Evolutionary conservation across 1,284 basidiomycete genomes (phyloP).

Genomic region (Lignosus rhinocerotis): DNA sequence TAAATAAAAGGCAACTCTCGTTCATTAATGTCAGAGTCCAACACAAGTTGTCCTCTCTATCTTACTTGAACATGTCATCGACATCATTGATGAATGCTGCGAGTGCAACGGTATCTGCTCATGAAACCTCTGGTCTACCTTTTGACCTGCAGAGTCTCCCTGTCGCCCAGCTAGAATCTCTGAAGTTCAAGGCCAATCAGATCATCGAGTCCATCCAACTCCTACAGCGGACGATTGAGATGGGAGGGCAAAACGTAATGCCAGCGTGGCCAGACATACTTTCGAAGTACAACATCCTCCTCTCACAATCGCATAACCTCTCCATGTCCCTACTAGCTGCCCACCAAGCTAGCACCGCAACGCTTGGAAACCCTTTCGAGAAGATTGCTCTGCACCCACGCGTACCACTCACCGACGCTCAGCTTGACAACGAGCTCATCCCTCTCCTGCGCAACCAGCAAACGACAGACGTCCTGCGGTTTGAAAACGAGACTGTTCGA

Average conservation of each 20-base stretch:
- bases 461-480: conserved; percentile 66
- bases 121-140: conserved; percentile 9
- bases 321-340: conserved; percentile 55
- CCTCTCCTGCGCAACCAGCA: conserved; percentile 75
- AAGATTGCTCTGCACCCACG: conserved; percentile 66
- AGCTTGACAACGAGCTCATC: conserved; percentile 70
- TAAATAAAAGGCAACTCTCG: too few species aligned
- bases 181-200: conserved; percentile 71
- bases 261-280: conserved; percentile 80
- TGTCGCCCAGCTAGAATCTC: conserved; percentile 64
- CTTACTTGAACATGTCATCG: too few species aligned
- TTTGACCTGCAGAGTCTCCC: conserved; percentile 30
- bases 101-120: background rate
- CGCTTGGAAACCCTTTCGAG: conserved; percentile 50
- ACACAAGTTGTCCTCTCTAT: too few species aligned
- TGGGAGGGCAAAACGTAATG: conserved; percentile 53
- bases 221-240: conserved; percentile 63
- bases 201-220: conserved; percentile 73
- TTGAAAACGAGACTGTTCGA: conserved; percentile 69
- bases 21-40: too few species aligned
- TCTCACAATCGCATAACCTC: conserved; percentile 77
- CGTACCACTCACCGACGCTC: conserved; percentile 54
- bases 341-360: conserved; percentile 24
- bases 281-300: conserved; percentile 77
- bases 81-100: background rate